Evolutionary conservation across 768 basidiomycete genomes (phyloP).

Genomic region (Lactarius quietus): DNA sequence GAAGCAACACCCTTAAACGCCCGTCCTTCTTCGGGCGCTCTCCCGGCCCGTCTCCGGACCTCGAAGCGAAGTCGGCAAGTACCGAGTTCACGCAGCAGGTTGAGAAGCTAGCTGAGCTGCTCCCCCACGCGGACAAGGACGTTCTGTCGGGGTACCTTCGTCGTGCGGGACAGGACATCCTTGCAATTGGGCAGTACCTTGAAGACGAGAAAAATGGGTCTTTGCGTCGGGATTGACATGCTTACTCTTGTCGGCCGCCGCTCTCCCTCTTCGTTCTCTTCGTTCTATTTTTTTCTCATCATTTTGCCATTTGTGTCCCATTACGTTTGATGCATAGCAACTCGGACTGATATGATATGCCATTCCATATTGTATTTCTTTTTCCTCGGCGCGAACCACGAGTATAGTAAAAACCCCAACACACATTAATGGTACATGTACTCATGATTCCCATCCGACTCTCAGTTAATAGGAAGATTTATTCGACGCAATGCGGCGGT

Average conservation of each 20-base stretch:
- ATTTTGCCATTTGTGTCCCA: background rate
- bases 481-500: background rate
- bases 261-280: background rate
- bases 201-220: slow-evolving; percentile 80
- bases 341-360: slow-evolving; percentile 10
- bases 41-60: slow-evolving; percentile 8
- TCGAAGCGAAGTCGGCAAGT: background rate
- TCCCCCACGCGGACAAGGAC: slow-evolving; percentile 67
- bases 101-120: slow-evolving; percentile 62
- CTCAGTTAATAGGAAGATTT: background rate
- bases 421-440: slow-evolving; percentile 16
- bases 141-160: slow-evolving; percentile 70
- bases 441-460: slow-evolving; percentile 1
- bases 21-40: slow-evolving; percentile 35
- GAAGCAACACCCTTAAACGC: slow-evolving; percentile 28
- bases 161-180: slow-evolving; percentile 71
- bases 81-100: slow-evolving; percentile 64
- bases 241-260: slow-evolving; percentile 4
- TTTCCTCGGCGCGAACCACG: background rate
- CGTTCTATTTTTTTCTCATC: background rate
- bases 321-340: slow-evolving; percentile 5
- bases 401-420: slow-evolving; percentile 14
- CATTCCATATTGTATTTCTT: slow-evolving; percentile 12
- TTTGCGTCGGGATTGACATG: slow-evolving; percentile 38
- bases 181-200: slow-evolving; percentile 83